Conservation (phyloP, 805 yeast species). For the Candida tallmaniae region DNA sequence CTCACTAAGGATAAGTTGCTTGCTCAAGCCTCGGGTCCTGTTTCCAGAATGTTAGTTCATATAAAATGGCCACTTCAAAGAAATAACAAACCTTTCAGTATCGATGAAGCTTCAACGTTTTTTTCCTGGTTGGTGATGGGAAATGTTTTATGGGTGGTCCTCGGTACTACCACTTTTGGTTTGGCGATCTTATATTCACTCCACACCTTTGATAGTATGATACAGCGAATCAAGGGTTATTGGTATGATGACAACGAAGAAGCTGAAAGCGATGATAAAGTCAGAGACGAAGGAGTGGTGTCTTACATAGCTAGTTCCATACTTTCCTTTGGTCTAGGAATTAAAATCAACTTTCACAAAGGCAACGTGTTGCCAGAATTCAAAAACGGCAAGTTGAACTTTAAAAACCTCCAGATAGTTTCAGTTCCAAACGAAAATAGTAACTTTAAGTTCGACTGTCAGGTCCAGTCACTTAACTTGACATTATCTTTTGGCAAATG, state of each 20-base stretch:
- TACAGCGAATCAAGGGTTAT: conserved; percentile 16
- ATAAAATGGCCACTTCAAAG: conserved; percentile 47
- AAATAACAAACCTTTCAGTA: conserved; percentile 44
- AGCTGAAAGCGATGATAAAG: background rate
- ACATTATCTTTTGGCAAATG: conserved; percentile 50
- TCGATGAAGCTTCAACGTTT: conserved; percentile 52
- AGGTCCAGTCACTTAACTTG: conserved; percentile 39
- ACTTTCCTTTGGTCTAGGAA: conserved; percentile 37
- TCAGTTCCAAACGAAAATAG: conserved; percentile 11
- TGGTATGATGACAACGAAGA: conserved; percentile 8
- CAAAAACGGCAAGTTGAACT: conserved; percentile 47
- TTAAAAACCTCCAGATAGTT: conserved; percentile 34
- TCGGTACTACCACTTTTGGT: conserved; percentile 56
- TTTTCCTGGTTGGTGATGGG: conserved; percentile 57
- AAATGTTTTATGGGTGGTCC: conserved; percentile 47
- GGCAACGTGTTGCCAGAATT: conserved; percentile 39
- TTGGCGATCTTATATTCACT: conserved; percentile 43
- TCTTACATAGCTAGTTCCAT: conserved; percentile 31
- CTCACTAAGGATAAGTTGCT: conserved; percentile 24
- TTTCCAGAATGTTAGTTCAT: conserved; percentile 31
- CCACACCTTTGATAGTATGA: conserved; percentile 30
- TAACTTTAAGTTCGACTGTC: conserved; percentile 26
- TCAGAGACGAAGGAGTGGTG: conserved; percentile 23
- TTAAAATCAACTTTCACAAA: conserved; percentile 32
- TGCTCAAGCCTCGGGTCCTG: conserved; percentile 24